Conservation (phyloP, 176 grass and related monocot species). For the Microstegium vimineum region DNA sequence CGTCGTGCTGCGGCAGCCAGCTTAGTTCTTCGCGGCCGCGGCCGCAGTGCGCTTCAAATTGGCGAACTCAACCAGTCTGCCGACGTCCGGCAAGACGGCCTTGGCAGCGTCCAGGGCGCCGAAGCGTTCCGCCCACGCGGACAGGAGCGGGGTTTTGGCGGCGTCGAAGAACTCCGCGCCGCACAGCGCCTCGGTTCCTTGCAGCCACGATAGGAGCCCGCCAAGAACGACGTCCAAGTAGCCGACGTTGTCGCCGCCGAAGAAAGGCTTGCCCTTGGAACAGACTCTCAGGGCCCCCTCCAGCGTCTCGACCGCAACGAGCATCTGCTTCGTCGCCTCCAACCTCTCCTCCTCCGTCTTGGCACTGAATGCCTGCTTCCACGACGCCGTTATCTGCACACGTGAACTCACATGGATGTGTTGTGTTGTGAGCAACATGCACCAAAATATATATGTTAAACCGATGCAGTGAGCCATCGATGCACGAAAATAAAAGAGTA, state of each 20-base stretch:
- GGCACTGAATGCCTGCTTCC: background rate
- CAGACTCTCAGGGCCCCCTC: slow-evolving; percentile 22
- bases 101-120: background rate
- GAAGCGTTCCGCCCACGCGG: background rate
- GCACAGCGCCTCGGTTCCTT: background rate
- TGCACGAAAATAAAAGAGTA: too few species aligned
- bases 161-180: slow-evolving; percentile 15
- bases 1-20: too few species aligned
- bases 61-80: background rate
- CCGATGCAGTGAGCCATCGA: background rate
- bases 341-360: slow-evolving; percentile 29
- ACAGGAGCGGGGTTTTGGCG: background rate
- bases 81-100: background rate
- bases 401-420: too few species aligned
- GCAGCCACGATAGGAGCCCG: background rate
- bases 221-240: background rate
- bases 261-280: background rate
- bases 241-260: background rate
- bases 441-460: background rate
- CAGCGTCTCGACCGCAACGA: background rate
- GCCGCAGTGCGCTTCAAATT: background rate
- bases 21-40: background rate
- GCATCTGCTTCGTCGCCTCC: background rate
- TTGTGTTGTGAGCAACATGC: too few species aligned
- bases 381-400: background rate